Evolutionary conservation across 306 rosid species (phyloP).

Genomic region (Cucumis sativus): Cucumber_9930_V3 NC_026655.2:19067501-19068000

Average conservation of each 20-base stretch:
- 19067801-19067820: constrained; percentile 46
- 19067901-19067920: constrained; percentile 47
- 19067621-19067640: constrained; percentile 48
- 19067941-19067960: constrained; percentile 28
- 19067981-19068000: constrained; percentile 52
- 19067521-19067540: constrained; percentile 18
- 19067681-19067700: background rate
- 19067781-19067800: constrained; percentile 32
- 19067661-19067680: background rate
- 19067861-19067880: constrained; percentile 30
- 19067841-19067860: constrained; percentile 37
- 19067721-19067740: background rate
- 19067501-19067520: constrained; percentile 28
- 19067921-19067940: constrained; percentile 57
- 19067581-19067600: constrained; percentile 16
- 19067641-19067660: constrained; percentile 36
- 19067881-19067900: constrained; percentile 20
- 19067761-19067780: constrained; percentile 17
- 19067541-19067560: constrained; percentile 36
- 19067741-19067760: constrained; percentile 9
- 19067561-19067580: constrained; percentile 27
- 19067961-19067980: constrained; percentile 30
- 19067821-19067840: constrained; percentile 38
- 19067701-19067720: background rate
- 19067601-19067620: constrained; percentile 9